Evolutionary conservation across 345 rosid species (phyloP).

Genomic region (Anastatica hierochuntica): DNA sequence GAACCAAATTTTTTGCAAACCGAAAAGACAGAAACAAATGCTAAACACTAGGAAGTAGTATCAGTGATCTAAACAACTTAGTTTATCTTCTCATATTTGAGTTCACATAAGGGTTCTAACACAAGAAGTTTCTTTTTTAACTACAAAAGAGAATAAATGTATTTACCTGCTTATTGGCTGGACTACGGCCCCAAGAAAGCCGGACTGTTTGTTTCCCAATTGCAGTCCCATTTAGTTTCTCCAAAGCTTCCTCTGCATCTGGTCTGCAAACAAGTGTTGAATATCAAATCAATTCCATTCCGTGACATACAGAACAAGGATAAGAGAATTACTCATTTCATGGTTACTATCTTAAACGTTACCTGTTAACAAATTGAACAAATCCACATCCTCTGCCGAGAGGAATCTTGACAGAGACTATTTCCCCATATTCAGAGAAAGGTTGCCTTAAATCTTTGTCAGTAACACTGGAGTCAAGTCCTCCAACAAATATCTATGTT

Average conservation of each 20-base stretch:
- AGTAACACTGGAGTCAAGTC: conserved; percentile 75
- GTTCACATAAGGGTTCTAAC: too few species aligned
- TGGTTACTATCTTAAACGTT: too few species aligned
- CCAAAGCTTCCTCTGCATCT: conserved; percentile 85
- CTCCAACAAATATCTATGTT: conserved; percentile 91
- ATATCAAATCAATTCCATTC: neutral
- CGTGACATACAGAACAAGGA: too few species aligned
- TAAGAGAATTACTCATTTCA: too few species aligned
- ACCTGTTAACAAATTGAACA: conserved; percentile 88
- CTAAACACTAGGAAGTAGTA: too few species aligned
- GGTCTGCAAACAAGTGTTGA: conserved; percentile 32
- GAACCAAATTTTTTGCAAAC: too few species aligned
- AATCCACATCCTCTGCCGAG: conserved; percentile 90
- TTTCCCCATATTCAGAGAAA: conserved; percentile 71
- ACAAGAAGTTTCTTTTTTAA: too few species aligned
- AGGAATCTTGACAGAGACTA: conserved; percentile 85
- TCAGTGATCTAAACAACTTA: too few species aligned
- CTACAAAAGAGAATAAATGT: too few species aligned
- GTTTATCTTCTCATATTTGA: too few species aligned
- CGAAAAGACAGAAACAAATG: neutral
- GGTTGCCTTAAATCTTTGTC: conserved; percentile 84
- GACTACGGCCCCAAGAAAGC: conserved; percentile 84
- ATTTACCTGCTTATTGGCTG: conserved; percentile 48
- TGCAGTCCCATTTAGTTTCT: conserved; percentile 48
- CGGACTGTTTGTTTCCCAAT: conserved; percentile 74